phyloP scores from a whole-genome alignment of 208 protist genomes.

The Trichomonas tenax region DNA sequence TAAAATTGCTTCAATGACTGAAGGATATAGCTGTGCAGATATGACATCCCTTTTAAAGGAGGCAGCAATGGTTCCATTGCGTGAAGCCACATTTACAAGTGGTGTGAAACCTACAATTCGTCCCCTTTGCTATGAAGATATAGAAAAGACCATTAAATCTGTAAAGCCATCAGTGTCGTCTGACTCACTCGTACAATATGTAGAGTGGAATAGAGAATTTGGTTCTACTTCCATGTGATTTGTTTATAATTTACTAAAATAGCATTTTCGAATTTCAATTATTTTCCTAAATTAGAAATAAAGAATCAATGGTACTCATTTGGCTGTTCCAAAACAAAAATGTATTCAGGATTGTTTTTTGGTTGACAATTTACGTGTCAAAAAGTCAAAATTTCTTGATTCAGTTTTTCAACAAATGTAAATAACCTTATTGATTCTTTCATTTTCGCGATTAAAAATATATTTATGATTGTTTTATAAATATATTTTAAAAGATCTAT shows the following conservation, averaged over 20 bases:
- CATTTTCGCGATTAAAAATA: too few relatives aligned
- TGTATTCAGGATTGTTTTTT: too few relatives aligned
- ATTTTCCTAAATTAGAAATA: too few relatives aligned
- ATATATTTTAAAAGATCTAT: too few relatives aligned
- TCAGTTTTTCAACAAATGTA: too few relatives aligned
- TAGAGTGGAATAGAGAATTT: slow-evolving; percentile 9
- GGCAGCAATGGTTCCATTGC: slow-evolving; percentile 56
- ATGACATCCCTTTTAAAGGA: slow-evolving; percentile 53
- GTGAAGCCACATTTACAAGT: slow-evolving; percentile 28
- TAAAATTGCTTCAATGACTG: slow-evolving; percentile 25
- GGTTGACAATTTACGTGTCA: too few relatives aligned
- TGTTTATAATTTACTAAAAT: not conserved
- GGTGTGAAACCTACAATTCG: not conserved
- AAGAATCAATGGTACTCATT: too few relatives aligned
- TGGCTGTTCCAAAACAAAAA: too few relatives aligned
- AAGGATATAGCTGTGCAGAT: slow-evolving; percentile 56
- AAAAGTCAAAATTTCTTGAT: too few relatives aligned
- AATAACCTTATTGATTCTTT: too few relatives aligned
- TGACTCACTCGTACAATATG: not conserved
- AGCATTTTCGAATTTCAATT: too few relatives aligned
- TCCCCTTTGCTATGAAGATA: not conserved
- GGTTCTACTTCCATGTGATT: not conserved
- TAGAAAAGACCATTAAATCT: not conserved
- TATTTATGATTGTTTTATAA: too few relatives aligned
- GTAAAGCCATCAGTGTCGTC: not conserved